Conservation (phyloP, 1,139 yeast genomes). For the Yamadazyma diddensiae region DNA sequence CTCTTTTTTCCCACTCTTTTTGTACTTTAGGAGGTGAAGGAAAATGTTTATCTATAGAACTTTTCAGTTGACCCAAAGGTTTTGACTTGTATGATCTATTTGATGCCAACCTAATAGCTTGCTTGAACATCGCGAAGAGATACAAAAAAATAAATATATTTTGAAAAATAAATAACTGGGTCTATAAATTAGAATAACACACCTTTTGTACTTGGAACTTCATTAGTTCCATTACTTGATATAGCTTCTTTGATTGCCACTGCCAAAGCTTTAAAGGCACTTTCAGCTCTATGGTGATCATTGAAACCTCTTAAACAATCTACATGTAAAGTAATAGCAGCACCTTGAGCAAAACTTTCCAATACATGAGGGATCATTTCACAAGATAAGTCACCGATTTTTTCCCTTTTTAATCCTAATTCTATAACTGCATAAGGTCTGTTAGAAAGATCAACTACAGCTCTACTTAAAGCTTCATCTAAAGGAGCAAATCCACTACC, state of each 20-base stretch:
- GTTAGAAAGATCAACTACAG: conserved; percentile 90
- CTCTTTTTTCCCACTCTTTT: conserved; percentile 40
- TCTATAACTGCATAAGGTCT: conserved; percentile 91
- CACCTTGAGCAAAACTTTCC: conserved; percentile 91
- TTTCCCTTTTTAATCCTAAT: conserved; percentile 85
- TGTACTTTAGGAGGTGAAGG: conserved; percentile 11
- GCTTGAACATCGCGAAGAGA: conserved; percentile 2
- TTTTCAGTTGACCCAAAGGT: too few species aligned
- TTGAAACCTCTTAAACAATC: conserved; percentile 91
- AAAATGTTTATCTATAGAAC: conserved; percentile 12
- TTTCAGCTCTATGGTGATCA: conserved; percentile 95
- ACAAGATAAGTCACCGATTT: conserved; percentile 85
- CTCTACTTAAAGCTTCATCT: conserved; percentile 92
- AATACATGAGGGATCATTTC: conserved; percentile 98
- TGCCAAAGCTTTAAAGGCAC: conserved; percentile 95
- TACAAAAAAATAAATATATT: not conserved
- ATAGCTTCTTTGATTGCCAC: conserved; percentile 87
- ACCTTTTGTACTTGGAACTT: conserved; percentile 95
- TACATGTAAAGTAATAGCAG: conserved; percentile 87
- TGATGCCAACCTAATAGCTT: conserved; percentile 5
- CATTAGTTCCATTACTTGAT: conserved; percentile 78
- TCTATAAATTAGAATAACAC: conserved; percentile 52
- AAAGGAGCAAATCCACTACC: conserved; percentile 95
- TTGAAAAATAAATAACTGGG: not conserved
- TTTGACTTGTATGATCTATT: too few species aligned